Conservation (phyloP, 441 rosid genomes). For the Mallotus repandus region DNA sequence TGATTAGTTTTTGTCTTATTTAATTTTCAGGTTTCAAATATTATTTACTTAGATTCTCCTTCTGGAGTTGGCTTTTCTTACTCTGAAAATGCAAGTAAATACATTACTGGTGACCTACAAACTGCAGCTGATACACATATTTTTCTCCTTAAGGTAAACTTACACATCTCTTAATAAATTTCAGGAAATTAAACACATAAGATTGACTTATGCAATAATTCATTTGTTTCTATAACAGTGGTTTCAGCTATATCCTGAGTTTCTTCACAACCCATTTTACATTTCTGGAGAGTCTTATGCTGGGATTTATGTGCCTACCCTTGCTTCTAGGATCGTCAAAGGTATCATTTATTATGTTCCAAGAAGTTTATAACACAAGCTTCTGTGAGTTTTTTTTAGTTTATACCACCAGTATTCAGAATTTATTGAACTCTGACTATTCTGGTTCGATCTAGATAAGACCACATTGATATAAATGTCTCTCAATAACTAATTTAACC, state of each 20-base stretch:
- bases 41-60: slow-evolving; percentile 64
- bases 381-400: no score
- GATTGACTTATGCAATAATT: not conserved
- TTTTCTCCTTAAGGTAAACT: slow-evolving; percentile 49
- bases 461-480: no score
- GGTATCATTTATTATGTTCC: slow-evolving; percentile 26
- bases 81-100: slow-evolving; percentile 29
- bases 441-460: no score
- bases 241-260: slow-evolving; percentile 52
- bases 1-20: no score
- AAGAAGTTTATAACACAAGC: no score
- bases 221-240: slow-evolving; percentile 33
- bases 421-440: no score
- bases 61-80: slow-evolving; percentile 58
- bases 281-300: slow-evolving; percentile 66
- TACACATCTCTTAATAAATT: not conserved
- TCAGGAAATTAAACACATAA: not conserved
- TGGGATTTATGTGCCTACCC: slow-evolving; percentile 63
- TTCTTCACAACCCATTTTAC: slow-evolving; percentile 49
- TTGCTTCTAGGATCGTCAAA: slow-evolving; percentile 41
- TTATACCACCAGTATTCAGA: no score
- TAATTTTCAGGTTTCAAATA: slow-evolving; percentile 45
- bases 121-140: slow-evolving; percentile 52
- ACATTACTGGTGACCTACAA: slow-evolving; percentile 40
- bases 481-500: no score